Conservation (phyloP, 345 rosid species). For the Durio zibethinus region DNA sequence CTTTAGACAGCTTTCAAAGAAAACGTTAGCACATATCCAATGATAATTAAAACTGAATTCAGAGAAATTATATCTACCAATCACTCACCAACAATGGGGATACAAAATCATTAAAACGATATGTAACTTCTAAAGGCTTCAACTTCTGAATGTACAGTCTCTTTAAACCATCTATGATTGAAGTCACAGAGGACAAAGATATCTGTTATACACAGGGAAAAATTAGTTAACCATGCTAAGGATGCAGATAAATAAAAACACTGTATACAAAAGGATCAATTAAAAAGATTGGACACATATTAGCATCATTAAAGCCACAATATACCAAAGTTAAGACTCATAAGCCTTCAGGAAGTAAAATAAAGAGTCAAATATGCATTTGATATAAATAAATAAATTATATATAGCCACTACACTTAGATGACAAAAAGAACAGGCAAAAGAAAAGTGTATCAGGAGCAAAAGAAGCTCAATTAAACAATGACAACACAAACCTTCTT, state of each 20-base stretch:
- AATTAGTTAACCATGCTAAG: too few relatives aligned
- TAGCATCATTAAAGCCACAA: neutral
- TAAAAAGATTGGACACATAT: neutral
- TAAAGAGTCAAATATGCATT: constrained; percentile 3
- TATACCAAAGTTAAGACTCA: neutral
- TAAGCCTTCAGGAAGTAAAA: neutral
- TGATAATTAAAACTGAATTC: constrained; percentile 11
- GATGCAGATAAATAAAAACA: too few relatives aligned
- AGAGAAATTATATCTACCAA: constrained; percentile 13
- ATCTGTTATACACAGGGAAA: constrained; percentile 33
- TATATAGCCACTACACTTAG: neutral
- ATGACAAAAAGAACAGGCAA: neutral
- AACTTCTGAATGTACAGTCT: constrained; percentile 80
- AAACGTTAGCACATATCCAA: constrained; percentile 8
- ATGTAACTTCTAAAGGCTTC: constrained; percentile 85
- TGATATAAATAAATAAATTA: neutral
- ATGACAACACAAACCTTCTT: constrained; percentile 55
- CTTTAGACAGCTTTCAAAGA: constrained; percentile 6
- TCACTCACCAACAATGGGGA: constrained; percentile 77
- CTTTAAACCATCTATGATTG: constrained; percentile 89
- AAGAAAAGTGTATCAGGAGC: neutral
- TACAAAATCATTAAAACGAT: constrained; percentile 89
- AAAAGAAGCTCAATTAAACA: neutral
- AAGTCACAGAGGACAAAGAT: constrained; percentile 79
- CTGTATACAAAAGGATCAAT: too few relatives aligned